Base-by-base conservation (phyloP, 805 yeast species). In the Yarrowia alimentaria region DNA sequence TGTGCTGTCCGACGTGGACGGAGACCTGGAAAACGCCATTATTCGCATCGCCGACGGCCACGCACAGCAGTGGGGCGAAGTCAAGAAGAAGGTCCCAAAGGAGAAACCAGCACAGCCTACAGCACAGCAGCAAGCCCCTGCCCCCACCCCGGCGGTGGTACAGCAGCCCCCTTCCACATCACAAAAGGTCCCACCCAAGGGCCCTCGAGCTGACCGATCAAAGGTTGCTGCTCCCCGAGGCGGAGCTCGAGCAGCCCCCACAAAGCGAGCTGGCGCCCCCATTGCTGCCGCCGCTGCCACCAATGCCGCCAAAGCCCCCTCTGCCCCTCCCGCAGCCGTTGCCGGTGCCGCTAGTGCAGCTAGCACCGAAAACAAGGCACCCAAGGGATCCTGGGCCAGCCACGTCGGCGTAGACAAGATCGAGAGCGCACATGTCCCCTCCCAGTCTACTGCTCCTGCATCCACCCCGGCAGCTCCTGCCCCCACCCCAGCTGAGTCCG, bases 51-150 rank as follows among this genome's bases (percentile, higher is more conserved):
- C 94, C 53, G 85, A 88, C 55, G 95, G 96, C 58, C 84, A 85
- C 61, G 94, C 87, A 29, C 76, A 84, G 58, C 87, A 85, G 68
- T 91, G 98, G 96, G 97, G 88, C 64, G 93, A 90, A 60, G 95
- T 87, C 56, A 82, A 81, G 68, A 85, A 69, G 69, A 64, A 57
- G 63, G 59, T 61, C 37, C 50, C 50, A 37, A 43, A 43, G 48
- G 56, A 34, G 59, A 53, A 53, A 43, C 40, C 40, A 29, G 45
- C 50, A 50, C 43, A 47, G 50, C 57, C 37, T 6, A 37, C 50
- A 37, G 35, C 37, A n/a, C n/a, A 31, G 54, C 40, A 26, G 48
- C 32, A 32, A n/a, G n/a, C n/a, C n/a, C n/a, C n/a, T n/a, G n/a
- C n/a, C n/a, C 17, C 21, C 37, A 42, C 34, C 51, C 28, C 29